These are phyloP conservation scores for Inga laurina DNA, from an alignment of 306 rosid genomes.

Conservation along the genomic window DNA sequence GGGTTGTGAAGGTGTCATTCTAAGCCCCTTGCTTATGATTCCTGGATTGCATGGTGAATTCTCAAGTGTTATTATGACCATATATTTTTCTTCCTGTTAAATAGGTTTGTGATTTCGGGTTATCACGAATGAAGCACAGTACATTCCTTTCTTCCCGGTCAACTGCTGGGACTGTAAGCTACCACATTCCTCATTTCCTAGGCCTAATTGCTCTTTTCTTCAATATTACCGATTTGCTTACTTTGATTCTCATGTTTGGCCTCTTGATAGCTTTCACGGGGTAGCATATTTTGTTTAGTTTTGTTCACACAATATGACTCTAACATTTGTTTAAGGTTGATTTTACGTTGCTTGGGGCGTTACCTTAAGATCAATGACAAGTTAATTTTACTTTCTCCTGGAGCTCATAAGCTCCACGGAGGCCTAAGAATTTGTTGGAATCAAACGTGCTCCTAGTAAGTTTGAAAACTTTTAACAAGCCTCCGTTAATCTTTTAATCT, in stretches of 20 bases:
- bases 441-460: background rate
- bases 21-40: constrained; percentile 21
- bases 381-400: background rate
- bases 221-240: constrained; percentile 6
- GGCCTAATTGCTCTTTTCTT: background rate
- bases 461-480: background rate
- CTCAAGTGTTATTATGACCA: background rate
- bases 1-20: constrained; percentile 82
- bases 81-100: constrained; percentile 13
- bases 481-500: background rate
- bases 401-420: background rate
- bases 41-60: background rate
- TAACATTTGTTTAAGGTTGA: background rate
- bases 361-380: background rate
- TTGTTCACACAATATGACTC: background rate
- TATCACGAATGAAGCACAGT: constrained; percentile 89
- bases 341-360: background rate
- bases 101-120: constrained; percentile 96
- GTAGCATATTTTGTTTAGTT: background rate
- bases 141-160: constrained; percentile 98
- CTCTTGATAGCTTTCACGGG: background rate
- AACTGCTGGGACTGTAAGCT: constrained; percentile 94
- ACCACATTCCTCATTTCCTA: constrained; percentile 32
- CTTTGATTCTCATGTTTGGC: constrained; percentile 10
- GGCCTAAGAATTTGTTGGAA: background rate